Evolutionary conservation across 2,329 filamentous ascomycete genomes (phyloP).

Genomic region (Ophiocordyceps robertsii): DNA sequence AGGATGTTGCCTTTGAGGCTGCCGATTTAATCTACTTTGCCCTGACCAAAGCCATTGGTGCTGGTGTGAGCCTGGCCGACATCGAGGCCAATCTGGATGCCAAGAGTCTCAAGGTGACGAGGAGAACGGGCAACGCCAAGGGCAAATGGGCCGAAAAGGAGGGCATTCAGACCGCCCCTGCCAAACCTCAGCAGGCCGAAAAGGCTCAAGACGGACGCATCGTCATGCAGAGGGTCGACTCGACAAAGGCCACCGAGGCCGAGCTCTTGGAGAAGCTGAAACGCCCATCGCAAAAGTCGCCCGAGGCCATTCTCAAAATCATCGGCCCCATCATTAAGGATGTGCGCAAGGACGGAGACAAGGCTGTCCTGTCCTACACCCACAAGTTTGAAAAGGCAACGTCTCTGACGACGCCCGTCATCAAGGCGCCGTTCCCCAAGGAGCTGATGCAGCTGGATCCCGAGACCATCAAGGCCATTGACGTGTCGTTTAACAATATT

Average conservation of each 20-base stretch:
- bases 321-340: conserved; percentile 86
- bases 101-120: conserved; percentile 91
- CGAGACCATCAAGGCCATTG: conserved; percentile 86
- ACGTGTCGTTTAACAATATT: conserved; percentile 89
- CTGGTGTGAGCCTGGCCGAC: conserved; percentile 75
- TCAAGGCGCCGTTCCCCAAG: conserved; percentile 77
- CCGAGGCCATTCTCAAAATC: conserved; percentile 85
- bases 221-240: conserved; percentile 68
- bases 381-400: conserved; percentile 98
- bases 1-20: conserved; percentile 85
- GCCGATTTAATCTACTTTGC: conserved; percentile 96
- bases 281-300: conserved; percentile 84
- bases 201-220: conserved; percentile 43
- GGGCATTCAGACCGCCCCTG: conserved; percentile 38
- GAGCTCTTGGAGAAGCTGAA: conserved; percentile 65
- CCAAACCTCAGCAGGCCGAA: conserved; percentile 19
- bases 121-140: conserved; percentile 88
- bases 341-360: conserved; percentile 72
- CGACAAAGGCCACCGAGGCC: conserved; percentile 46
- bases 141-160: conserved; percentile 81
- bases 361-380: conserved; percentile 80
- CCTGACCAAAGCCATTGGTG: conserved; percentile 72
- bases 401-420: conserved; percentile 74
- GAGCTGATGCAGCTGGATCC: conserved; percentile 72
- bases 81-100: conserved; percentile 86